These are phyloP conservation scores for Daldinia loculata DNA, from an alignment of 495 filamentous ascomycete genomes.

Conservation along the genomic window DNA sequence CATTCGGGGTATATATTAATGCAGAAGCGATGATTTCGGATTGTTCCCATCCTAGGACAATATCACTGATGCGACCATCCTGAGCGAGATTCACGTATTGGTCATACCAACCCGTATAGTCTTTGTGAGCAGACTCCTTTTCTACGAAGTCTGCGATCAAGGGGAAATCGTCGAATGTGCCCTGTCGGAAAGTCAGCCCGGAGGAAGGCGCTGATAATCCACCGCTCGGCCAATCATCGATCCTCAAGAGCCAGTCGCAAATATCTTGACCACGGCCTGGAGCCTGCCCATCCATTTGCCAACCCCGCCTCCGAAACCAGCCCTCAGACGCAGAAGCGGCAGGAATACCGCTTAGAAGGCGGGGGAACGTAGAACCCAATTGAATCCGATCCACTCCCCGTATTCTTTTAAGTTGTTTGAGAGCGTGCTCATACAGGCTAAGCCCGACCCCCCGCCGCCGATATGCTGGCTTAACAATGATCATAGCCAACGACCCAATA, in stretches of 20 bases:
- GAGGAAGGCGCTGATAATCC: constrained; percentile 44
- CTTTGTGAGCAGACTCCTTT: constrained; percentile 53
- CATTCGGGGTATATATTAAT: constrained; percentile 62
- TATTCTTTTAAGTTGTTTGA: constrained; percentile 60
- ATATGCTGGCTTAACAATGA: constrained; percentile 65
- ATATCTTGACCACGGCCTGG: constrained; percentile 58
- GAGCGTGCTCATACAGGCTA: constrained; percentile 64
- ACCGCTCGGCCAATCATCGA: constrained; percentile 60
- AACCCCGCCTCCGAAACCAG: constrained; percentile 67
- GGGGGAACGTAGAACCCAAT: constrained; percentile 68
- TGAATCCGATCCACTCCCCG: constrained; percentile 64
- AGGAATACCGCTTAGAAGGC: constrained; percentile 66
- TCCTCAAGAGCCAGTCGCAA: constrained; percentile 65
- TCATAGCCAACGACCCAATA: constrained; percentile 65
- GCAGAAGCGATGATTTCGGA: constrained; percentile 62
- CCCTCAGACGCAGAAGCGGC: constrained; percentile 55
- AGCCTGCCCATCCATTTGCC: constrained; percentile 58
- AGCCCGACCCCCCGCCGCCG: constrained; percentile 64
- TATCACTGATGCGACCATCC: constrained; percentile 56
- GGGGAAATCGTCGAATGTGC: constrained; percentile 61
- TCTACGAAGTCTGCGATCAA: constrained; percentile 63
- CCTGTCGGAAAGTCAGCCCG: constrained; percentile 56
- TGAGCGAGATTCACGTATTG: constrained; percentile 60
- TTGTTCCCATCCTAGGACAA: constrained; percentile 58
- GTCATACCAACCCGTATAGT: constrained; percentile 64